Evolutionary conservation across 306 rosid species (phyloP), one percentile per base, ranked within the genome.

Genomic region (Astragalus membranaceus): DNA sequence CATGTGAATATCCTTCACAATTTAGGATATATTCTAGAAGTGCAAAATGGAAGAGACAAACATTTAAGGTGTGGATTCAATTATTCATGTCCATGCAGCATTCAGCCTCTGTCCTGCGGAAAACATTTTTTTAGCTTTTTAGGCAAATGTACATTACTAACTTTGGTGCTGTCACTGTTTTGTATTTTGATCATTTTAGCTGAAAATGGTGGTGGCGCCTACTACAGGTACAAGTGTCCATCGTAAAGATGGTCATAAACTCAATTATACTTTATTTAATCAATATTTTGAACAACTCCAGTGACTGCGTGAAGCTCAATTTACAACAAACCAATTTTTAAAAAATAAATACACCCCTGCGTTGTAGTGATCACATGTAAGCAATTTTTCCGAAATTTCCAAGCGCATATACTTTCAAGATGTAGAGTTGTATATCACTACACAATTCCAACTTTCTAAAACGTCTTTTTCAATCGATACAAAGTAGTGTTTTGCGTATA

Each of bases 231-330:
- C 35, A 41, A 14, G 37, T 23, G 11, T 42, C 59, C 52, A 36
- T 14, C 79, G 88, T 86, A 79, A 74, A 79, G 74, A 79, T 54
- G 64, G 56, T 17, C 36, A 64, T 63, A 69, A 73, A 44, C 63
- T 57, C 32, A 62, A 53, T 30, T 35, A 59, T 14, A 65, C 35
- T 52, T 66, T 2, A 55, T 53, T 36, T 41, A 10, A 52, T 20
- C 70, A 44, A 36, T 37, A 35, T 2, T 55, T 56, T 59, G 30
- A 26, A 26, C 30, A 26, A 1, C 41, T 37, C 51, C 37, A 20
- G 3, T 15, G 26, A 36, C 10, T 16, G 67, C 33, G 3, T 15
- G 39, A 35, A 35, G 8, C 39, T 5, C 39, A 6, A 16, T 15
- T 36, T 37, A 9, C 4, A 60, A 37, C 15, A 15, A 36, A 56